Conservation (phyloP, 768 basidiomycete genomes). For the Kockovaella imperatae region DNA sequence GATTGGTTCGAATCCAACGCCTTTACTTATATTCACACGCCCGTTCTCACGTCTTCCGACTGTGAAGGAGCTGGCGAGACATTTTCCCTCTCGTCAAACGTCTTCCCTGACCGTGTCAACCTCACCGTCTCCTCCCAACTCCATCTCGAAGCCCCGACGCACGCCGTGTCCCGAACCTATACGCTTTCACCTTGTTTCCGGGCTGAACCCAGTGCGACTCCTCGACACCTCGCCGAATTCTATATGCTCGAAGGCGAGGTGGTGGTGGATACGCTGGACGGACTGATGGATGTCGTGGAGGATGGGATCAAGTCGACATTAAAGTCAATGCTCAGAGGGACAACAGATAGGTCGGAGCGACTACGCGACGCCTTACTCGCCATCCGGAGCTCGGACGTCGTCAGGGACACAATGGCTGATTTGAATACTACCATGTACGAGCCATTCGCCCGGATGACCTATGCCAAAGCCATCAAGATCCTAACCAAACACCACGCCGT, state of each 20-base stretch:
- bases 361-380: slow-evolving; percentile 12
- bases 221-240: slow-evolving; percentile 91
- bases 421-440: slow-evolving; percentile 46
- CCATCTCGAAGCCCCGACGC: slow-evolving; percentile 80
- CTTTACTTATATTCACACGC: slow-evolving; percentile 72
- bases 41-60: slow-evolving; percentile 81
- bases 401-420: slow-evolving; percentile 35
- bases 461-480: slow-evolving; percentile 63
- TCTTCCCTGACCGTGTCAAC: slow-evolving; percentile 50
- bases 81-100: slow-evolving; percentile 48
- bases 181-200: slow-evolving; percentile 91
- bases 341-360: slow-evolving; percentile 2
- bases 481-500: slow-evolving; percentile 46
- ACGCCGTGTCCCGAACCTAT: slow-evolving; percentile 72
- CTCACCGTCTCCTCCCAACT: slow-evolving; percentile 94
- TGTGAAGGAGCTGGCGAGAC: slow-evolving; percentile 95
- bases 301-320: slow-evolving; percentile 50
- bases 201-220: slow-evolving; percentile 79
- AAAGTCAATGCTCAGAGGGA: slow-evolving; percentile 10
- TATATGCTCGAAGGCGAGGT: slow-evolving; percentile 99
- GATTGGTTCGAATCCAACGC: slow-evolving; percentile 74
- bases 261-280: slow-evolving; percentile 51
- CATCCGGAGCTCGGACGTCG: slow-evolving; percentile 5
- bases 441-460: slow-evolving; percentile 67
- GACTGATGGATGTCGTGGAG: slow-evolving; percentile 57